Evolutionary conservation across 208 protist species (phyloP).

Genomic region (Acanthamoeba healyi): DNA sequence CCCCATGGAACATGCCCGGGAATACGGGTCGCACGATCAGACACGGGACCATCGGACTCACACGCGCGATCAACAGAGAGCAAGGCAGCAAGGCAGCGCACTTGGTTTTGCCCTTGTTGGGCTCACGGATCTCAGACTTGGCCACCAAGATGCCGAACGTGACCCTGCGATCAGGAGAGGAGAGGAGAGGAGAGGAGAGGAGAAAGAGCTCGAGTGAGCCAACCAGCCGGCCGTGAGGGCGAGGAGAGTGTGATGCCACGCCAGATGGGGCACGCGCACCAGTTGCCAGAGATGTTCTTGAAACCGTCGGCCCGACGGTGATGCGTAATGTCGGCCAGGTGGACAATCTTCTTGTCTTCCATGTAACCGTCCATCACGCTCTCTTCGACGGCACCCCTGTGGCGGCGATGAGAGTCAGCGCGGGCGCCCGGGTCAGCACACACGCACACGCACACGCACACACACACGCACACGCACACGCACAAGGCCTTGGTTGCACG

Average conservation of each 20-base stretch:
- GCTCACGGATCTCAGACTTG: conserved; percentile 19
- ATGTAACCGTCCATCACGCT: conserved; percentile 38
- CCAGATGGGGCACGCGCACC: too few species aligned
- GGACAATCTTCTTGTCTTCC: conserved; percentile 54
- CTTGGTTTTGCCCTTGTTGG: conserved; percentile 11
- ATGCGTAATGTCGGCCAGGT: not conserved
- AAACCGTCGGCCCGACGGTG: conserved; percentile 25
- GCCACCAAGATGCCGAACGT: conserved; percentile 24
- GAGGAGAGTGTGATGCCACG: too few species aligned
- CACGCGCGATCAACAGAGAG: too few species aligned
- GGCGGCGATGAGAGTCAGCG: too few species aligned
- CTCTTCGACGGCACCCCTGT: not conserved
- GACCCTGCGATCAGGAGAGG: not conserved
- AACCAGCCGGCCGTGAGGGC: not conserved
- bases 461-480: not conserved
- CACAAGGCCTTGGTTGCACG: not conserved
- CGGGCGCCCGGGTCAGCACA: not conserved
- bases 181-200: not conserved
- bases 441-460: too few species aligned
- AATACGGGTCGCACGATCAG: too few species aligned
- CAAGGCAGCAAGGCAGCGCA: not conserved
- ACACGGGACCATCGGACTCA: too few species aligned
- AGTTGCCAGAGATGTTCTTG: conserved; percentile 41
- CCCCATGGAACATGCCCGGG: too few species aligned
- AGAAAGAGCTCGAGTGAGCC: not conserved